Evolutionary conservation across 2,329 filamentous ascomycete species (phyloP).

Genomic region (Biscogniauxia sp.): DNA sequence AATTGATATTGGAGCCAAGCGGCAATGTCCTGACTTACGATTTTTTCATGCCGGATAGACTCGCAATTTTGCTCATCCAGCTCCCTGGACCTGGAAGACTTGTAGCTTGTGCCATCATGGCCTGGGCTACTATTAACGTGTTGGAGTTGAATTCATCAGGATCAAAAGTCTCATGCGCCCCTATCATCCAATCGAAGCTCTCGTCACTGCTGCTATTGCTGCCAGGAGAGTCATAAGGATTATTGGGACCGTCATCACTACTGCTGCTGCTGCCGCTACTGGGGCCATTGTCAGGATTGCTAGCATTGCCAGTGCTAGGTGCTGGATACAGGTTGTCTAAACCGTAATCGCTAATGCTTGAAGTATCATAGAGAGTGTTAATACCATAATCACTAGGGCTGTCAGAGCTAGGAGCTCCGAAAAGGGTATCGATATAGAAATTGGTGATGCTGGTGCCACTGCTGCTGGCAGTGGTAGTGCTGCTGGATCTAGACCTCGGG

Average conservation of each 20-base stretch:
- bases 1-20: too few relatives aligned
- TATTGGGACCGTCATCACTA: too few relatives aligned
- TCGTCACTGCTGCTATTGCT: background rate
- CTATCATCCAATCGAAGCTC: background rate
- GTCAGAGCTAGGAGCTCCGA: background rate
- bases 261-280: background rate
- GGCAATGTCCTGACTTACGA: too few relatives aligned
- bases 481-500: too few relatives aligned
- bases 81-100: background rate
- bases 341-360: too few relatives aligned
- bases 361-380: too few relatives aligned
- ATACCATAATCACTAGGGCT: background rate
- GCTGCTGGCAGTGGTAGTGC: background rate
- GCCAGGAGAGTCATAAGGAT: too few relatives aligned
- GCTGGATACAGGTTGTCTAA: too few relatives aligned
- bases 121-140: background rate
- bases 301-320: too few relatives aligned
- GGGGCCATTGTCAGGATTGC: too few relatives aligned
- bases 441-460: background rate
- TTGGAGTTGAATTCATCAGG: background rate
- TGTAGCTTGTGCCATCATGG: constrained; percentile 4
- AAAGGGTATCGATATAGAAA: background rate
- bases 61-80: constrained; percentile 7
- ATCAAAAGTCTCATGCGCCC: constrained; percentile 1
- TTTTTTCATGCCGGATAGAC: background rate